Evolutionary conservation across 306 rosid species (phyloP).

Genomic region (Ormosia emarginata): DNA sequence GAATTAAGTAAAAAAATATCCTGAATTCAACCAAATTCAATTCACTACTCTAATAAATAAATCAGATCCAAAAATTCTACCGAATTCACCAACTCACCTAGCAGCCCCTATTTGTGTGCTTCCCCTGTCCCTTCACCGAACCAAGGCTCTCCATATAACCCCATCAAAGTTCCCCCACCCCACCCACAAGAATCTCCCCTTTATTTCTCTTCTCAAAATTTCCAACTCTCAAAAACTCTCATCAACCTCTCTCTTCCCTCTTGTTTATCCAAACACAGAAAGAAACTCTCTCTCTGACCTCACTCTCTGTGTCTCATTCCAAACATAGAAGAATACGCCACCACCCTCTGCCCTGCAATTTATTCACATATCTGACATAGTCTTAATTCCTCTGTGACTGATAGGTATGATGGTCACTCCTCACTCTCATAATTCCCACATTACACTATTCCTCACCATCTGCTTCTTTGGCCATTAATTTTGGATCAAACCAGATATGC

Average conservation of each 20-base stretch:
- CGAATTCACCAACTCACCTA: too few species aligned
- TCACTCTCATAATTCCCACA: conserved; percentile 29
- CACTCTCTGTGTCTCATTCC: conserved; percentile 15
- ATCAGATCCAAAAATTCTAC: too few species aligned
- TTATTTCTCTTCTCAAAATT: neutral
- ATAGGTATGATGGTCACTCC: conserved; percentile 34
- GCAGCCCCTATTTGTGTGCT: too few species aligned
- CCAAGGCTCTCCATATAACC: conserved; percentile 40
- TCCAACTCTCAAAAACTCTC: conserved; percentile 1
- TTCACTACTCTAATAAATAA: too few species aligned
- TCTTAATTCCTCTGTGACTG: neutral
- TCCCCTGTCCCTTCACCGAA: conserved; percentile 14
- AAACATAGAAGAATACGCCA: neutral
- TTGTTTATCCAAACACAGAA: neutral
- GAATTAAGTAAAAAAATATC: too few species aligned
- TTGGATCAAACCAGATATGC: neutral
- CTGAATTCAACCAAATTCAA: too few species aligned
- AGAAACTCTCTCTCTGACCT: conserved; percentile 4
- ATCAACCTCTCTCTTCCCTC: neutral
- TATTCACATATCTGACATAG: neutral
- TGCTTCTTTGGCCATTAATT: conserved; percentile 18
- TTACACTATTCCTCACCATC: conserved; percentile 31
- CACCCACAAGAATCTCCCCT: conserved; percentile 17
- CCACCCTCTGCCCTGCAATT: neutral
- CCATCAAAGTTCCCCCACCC: conserved; percentile 28